These are phyloP conservation scores for Podospora didyma DNA, from an alignment of 495 filamentous ascomycete genomes.

Conservation along the genomic window DNA sequence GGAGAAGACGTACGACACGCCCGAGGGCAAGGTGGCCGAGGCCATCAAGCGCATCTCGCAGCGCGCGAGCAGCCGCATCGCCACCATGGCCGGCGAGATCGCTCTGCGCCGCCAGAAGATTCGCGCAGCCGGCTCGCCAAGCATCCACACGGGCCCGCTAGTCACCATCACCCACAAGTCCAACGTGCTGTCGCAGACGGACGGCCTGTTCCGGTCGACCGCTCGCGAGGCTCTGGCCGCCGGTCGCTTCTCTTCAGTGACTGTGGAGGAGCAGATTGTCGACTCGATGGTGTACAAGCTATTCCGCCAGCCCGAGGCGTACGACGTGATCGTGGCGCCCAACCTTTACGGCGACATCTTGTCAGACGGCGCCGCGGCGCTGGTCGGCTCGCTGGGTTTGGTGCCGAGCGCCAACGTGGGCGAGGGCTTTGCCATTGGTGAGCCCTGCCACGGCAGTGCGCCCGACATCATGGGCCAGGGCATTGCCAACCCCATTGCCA, in stretches of 20 bases:
- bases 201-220: constrained; percentile 88
- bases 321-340: constrained; percentile 97
- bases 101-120: constrained; percentile 82
- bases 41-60: constrained; percentile 96
- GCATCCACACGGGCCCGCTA: constrained; percentile 63
- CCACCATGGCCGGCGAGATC: constrained; percentile 90
- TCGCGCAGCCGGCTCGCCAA: constrained; percentile 43
- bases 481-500: constrained; percentile 96
- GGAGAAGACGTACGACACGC: constrained; percentile 71
- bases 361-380: constrained; percentile 89
- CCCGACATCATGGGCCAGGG: constrained; percentile 91
- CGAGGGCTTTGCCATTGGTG: constrained; percentile 90
- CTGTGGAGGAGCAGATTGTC: constrained; percentile 95
- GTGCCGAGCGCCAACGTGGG: constrained; percentile 97
- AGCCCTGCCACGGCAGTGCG: constrained; percentile 95
- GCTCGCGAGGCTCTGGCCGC: constrained; percentile 66
- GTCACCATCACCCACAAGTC: constrained; percentile 99
- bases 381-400: constrained; percentile 89
- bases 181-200: constrained; percentile 94
- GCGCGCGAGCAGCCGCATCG: constrained; percentile 75
- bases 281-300: constrained; percentile 99
- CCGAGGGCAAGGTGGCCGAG: constrained; percentile 83
- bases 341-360: constrained; percentile 98
- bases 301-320: constrained; percentile 87
- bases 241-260: constrained; percentile 56